Base-by-base conservation (phyloP, 805 yeast genomes). In the Metschnikowia lochheadii region DNA sequence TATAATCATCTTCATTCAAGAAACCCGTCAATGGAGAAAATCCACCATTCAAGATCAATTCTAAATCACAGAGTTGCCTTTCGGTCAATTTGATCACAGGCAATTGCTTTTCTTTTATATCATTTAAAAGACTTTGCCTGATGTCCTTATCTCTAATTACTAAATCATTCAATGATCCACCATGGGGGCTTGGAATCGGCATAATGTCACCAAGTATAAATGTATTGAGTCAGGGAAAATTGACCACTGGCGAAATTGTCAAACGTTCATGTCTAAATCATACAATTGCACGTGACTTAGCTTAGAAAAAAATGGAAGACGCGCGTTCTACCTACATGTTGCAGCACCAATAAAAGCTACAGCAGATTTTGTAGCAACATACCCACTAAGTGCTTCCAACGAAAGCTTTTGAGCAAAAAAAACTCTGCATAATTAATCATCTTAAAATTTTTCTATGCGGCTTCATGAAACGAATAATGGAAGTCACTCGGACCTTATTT, bases 1-100 rank as follows among this genome's bases (percentile, higher is more conserved):
- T 73, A 67, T 86, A 86, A 68, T 87, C 92, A 48, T 75, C 75
- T 70, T 86, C 78, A 61, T 73, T 79, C 62, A 86, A 69, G 70
- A 82, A 85, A 18, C 87, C 90, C 38, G 76, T 73, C 66, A 83
- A 72, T 15, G 94, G 98, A 37, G 97, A 89, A 68, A 91, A 91
- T 5, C 97, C 97, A 68, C 98, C 98, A 62, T 87, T 87, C 54
- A 92, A 73, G 64, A 91, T 88, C 68, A 92, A 77, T 73, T 91
- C 98, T 63, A 92, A 73, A 69, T 91, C 98, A 70, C 98, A 91
- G 50, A 91, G 76, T 68, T 91, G 97, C 67, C 98, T 85, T 55
- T 83, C 92, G 33, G 95, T 84, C 57, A 91, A 76, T 11, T 68
- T 70, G 46, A 80, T 67, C n/a, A 76, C 62, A 20, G 75, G 70